A percentile compares a stretch with the other conserved stretches of the same genome.
phyloP scores from a whole-genome alignment of 2,329 filamentous ascomycete species.

The Westerdykella ornata region DNA sequence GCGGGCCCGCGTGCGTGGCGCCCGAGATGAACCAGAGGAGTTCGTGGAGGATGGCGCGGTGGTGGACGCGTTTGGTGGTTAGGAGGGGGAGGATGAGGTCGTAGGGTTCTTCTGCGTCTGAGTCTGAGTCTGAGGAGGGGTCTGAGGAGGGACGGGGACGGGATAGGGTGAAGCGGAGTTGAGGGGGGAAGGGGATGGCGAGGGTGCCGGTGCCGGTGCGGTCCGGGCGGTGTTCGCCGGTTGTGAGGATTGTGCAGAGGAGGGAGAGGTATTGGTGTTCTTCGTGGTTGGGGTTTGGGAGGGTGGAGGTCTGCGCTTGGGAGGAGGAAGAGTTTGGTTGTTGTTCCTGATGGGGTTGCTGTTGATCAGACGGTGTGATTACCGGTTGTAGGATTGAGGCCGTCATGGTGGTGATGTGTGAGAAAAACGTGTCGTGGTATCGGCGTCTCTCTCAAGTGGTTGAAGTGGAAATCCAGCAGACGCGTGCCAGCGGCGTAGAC shows the following conservation, averaged over 20 bases:
- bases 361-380: conserved; percentile 12
- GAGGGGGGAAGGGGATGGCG: conserved; percentile 79
- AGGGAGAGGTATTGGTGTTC: conserved; percentile 92
- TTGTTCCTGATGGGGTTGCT: conserved; percentile 19
- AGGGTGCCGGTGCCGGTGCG: conserved; percentile 89
- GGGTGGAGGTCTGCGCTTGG: conserved; percentile 13
- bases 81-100: conserved; percentile 77
- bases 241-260: conserved; percentile 72
- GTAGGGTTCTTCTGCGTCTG: conserved; percentile 23
- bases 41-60: conserved; percentile 81
- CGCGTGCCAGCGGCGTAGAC: background rate
- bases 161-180: conserved; percentile 80
- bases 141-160: conserved; percentile 37
- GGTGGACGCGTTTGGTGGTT: conserved; percentile 95
- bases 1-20: conserved; percentile 68
- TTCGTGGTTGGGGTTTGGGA: conserved; percentile 53
- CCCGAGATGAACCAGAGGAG: conserved; percentile 93
- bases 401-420: conserved; percentile 17
- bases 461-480: background rate
- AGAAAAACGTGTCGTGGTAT: background rate
- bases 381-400: conserved; percentile 22
- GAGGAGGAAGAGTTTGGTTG: conserved; percentile 10
- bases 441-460: background rate
- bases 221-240: conserved; percentile 84
- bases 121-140: conserved; percentile 17